Evolutionary conservation across 192 early-diverging fungal genomes (phyloP), one percentile per base, ranked within the genome.

Genomic region (Tieghemiomyces parasiticus): DNA sequence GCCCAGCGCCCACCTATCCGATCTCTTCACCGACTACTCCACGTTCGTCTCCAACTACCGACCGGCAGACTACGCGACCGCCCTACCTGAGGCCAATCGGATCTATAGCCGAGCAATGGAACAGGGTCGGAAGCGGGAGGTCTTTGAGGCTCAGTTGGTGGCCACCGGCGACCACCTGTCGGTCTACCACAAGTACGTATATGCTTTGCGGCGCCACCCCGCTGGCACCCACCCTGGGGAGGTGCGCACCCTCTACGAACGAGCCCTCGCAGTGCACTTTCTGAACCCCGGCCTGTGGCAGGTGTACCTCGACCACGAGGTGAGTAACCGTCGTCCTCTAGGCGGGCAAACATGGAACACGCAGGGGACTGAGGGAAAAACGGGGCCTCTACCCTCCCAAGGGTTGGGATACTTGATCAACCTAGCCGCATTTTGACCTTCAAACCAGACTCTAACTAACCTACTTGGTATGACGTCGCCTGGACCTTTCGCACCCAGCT

Each of bases 161-260:
- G 22, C 20, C 3, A 25, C 24, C 2, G 3, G 22, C 2, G 49
- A 22, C 26, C 24, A 20, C 3, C 26, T 28, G 26, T 25, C 26
- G 49, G 22, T 25, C 49, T 50, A 50, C 22, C 26, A 28, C 26
- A 22, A 28, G 49, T 50, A 50, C 26, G 26, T 50, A 25, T 26
- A 26, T 26, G 49, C 49, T 10, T 12, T 50, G 26, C 49, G 26
- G 22, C n/a, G 26, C 22, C 22, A 50, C 24, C 26, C 49, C 49
- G 13, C 20, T 19, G 24, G 24, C 49, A 13, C 10, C 22, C 12
- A 13, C 12, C 22, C 26, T 12, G 2, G 1, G 3, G 49, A 50
- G 26, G 26, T 50, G 20, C 24, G 12, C 20, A 50, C 49, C 22
- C 49, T 50, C 12, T 50, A 50, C 49, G 49, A 50, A 50, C 49